Evolutionary conservation across 495 filamentous ascomycete species (phyloP), one percentile per base, ranked within the genome.

Genomic region (Xylaria flabelliformis): DNA sequence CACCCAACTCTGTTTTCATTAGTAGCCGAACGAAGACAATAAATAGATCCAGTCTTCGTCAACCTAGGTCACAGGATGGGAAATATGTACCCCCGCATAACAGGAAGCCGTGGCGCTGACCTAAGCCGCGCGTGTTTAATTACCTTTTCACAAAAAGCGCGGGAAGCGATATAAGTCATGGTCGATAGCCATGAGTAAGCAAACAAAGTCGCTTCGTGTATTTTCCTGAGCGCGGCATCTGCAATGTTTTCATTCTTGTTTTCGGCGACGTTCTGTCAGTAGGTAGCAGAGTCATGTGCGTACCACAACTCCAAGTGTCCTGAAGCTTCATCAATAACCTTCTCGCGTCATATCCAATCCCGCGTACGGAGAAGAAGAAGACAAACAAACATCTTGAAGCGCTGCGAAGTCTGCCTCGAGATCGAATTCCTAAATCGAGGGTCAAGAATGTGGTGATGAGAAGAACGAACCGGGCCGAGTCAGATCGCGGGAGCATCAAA

Each of bases 201-300:
- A 46, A 81, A 80, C 13, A 75, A 78, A 63, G 79, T 82, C 26
- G 80, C 78, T 13, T 70, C 74, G 53, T 77, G 71, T 19, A 81
- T 77, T 42, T 81, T 80, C 79, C 80, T 82, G 6, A 73, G 67
- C 3, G 80, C 80, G 46, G 48, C 75, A 9, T 80, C 81, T 24
- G 80, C 75, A 13, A 82, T 74, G 17, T 74, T 74, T 7, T 76
- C 75, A 19, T 75, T 78, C 10, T 80, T 76, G 4, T 75, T 79
- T 53, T 82, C 80, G 19, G 80, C 76, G 21, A 80, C 70, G 62
- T 81, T 78, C 0, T 81, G 55, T 75, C 75, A 80, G 48, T 70
- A 61, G 53, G 73, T 79, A 0, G 74, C 65, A 0, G 77, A 65
- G 64, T 79, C 80, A 34, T 71, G 41, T 0, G 73, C 74, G 34